A percentile compares a stretch with the other conserved stretches of the same genome.
Conservation (phyloP, 192 early-diverging fungal species). For the Linnemannia zychae region DNA sequence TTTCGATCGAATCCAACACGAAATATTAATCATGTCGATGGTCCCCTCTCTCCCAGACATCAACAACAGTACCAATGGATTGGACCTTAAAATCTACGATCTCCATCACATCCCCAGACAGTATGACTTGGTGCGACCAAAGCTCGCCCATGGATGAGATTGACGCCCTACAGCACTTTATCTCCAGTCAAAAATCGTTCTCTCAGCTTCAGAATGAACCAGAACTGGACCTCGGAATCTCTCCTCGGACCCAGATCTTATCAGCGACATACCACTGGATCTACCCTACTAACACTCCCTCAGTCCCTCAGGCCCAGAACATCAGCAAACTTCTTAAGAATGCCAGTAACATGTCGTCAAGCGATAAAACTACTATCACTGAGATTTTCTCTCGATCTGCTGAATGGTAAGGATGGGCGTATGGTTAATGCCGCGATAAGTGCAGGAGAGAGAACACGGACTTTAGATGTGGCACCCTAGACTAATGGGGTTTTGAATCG, state of each 20-base stretch:
- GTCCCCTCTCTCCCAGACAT: slow-evolving; percentile 11
- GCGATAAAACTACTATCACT: slow-evolving; percentile 32
- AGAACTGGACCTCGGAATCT: not conserved
- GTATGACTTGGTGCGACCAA: slow-evolving; percentile 41
- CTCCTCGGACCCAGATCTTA: slow-evolving; percentile 12
- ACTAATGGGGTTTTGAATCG: not conserved
- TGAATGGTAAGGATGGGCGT: slow-evolving; percentile 28
- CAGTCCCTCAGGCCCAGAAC: slow-evolving; percentile 37
- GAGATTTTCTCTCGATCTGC: slow-evolving; percentile 40
- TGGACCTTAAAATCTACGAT: slow-evolving; percentile 39
- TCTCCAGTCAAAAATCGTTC: slow-evolving; percentile 5
- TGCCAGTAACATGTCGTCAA: slow-evolving; percentile 12
- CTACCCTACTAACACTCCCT: slow-evolving; percentile 37
- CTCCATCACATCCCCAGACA: slow-evolving; percentile 24
- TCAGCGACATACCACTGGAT: slow-evolving; percentile 36
- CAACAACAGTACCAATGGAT: slow-evolving; percentile 17
- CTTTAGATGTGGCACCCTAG: not conserved
- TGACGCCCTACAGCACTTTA: slow-evolving; percentile 29
- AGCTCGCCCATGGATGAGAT: slow-evolving; percentile 25
- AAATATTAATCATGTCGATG: not conserved
- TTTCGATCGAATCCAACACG: too few relatives aligned
- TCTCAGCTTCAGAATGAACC: not conserved
- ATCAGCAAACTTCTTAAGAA: slow-evolving; percentile 43
- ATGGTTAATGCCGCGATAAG: not conserved
- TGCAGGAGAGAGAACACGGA: not conserved